These are phyloP conservation scores for Fusarium phyllophilum DNA, from an alignment of 2,329 filamentous ascomycete genomes.

Conservation along the genomic window DNA sequence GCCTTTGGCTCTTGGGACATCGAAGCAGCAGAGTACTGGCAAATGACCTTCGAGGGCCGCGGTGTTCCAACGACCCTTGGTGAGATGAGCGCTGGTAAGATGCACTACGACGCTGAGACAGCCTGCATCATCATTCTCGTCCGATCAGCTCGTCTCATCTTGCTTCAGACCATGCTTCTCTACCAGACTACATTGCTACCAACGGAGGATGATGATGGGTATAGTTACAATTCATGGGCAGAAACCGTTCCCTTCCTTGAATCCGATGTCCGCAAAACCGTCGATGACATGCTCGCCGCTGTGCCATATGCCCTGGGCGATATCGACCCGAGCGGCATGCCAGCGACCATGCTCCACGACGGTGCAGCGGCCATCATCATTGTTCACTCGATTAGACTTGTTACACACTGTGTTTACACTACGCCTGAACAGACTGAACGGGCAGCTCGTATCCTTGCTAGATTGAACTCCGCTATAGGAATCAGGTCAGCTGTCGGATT, in stretches of 20 bases:
- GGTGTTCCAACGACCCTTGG: conserved; percentile 43
- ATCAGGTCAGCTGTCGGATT: conserved; percentile 43
- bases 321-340: conserved; percentile 37
- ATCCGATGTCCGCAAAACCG: conserved; percentile 38
- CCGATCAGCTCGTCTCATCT: conserved; percentile 46
- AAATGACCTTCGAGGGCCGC: conserved; percentile 44
- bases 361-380: conserved; percentile 48
- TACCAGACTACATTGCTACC: conserved; percentile 35
- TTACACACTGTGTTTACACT: conserved; percentile 45
- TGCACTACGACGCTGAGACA: conserved; percentile 46
- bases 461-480: conserved; percentile 45
- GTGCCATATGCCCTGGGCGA: conserved; percentile 49
- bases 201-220: background rate
- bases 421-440: conserved; percentile 38
- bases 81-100: conserved; percentile 29
- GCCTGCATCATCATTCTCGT: conserved; percentile 48
- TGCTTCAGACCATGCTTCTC: conserved; percentile 45
- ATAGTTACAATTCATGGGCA: conserved; percentile 23
- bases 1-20: conserved; percentile 45
- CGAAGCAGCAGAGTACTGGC: conserved; percentile 47
- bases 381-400: conserved; percentile 46
- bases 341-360: conserved; percentile 41
- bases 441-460: conserved; percentile 36
- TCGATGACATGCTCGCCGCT: conserved; percentile 46
- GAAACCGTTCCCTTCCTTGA: conserved; percentile 34